Percentiles rank a stretch among this genome's conserved stretches.
Evolutionary conservation across 1,284 basidiomycete species (phyloP).

Genomic region (Athelia psychrophila): DNA sequence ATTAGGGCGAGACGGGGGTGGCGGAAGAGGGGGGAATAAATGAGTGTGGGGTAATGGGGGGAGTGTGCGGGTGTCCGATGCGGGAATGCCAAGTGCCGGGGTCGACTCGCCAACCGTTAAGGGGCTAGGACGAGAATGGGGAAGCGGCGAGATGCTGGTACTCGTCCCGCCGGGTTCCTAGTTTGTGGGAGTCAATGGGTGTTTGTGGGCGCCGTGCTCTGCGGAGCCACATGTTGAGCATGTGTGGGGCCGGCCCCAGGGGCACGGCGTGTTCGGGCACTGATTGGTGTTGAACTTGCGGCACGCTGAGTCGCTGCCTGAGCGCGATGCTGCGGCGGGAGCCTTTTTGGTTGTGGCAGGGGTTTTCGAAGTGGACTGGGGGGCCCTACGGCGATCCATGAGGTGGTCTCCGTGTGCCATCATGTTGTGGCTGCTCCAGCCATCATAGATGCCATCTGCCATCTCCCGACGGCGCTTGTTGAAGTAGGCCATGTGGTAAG

Average conservation of each 20-base stretch:
- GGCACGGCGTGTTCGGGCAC: no score
- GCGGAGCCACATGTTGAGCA: no score
- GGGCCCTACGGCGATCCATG: not conserved
- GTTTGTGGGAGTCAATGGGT: no score
- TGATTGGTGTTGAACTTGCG: no score
- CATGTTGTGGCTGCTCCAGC: constrained; percentile 2
- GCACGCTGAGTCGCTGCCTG: no score
- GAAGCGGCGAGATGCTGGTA: no score
- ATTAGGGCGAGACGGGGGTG: constrained; percentile 22
- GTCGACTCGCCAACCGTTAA: not conserved
- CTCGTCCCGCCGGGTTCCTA: no score
- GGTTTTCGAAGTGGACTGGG: not conserved
- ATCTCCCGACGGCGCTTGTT: constrained; percentile 6
- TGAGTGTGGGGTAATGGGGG: not conserved
- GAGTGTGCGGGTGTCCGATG: not conserved
- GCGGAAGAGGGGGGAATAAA: constrained; percentile 9
- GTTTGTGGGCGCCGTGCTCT: no score
- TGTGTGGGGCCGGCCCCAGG: no score
- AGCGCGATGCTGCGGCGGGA: not conserved
- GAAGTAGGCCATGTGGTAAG: constrained; percentile 8
- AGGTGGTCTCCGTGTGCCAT: not conserved
- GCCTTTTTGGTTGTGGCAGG: not conserved
- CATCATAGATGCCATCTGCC: constrained; percentile 4
- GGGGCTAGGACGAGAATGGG: not conserved
- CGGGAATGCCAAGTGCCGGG: not conserved